These are phyloP conservation scores for Dioscorea cayenensis DNA, from an alignment of 116 monocot species.

Conservation along the genomic window DNA sequence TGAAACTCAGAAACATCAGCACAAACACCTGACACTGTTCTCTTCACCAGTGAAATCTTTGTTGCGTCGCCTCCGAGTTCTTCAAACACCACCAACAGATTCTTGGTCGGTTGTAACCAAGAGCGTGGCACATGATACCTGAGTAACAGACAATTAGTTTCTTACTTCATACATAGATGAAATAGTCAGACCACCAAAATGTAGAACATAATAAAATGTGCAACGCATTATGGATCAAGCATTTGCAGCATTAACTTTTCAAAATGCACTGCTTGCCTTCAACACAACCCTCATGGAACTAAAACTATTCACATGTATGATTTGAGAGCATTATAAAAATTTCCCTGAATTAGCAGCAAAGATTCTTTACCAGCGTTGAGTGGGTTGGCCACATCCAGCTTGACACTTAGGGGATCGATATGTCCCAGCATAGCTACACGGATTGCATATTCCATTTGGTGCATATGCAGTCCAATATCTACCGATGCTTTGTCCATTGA, in stretches of 20 bases:
- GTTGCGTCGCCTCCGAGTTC: conserved; percentile 87
- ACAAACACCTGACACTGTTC: conserved; percentile 75
- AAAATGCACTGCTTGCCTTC: too few species aligned
- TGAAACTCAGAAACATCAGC: conserved; percentile 87
- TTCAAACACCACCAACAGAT: conserved; percentile 88
- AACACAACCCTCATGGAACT: too few species aligned
- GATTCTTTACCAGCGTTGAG: conserved; percentile 79
- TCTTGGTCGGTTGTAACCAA: conserved; percentile 75
- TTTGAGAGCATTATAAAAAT: background rate
- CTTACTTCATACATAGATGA: background rate
- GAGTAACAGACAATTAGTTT: conserved; percentile 8
- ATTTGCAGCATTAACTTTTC: too few species aligned
- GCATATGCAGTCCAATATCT: conserved; percentile 88
- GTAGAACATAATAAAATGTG: too few species aligned
- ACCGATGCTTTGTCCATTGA: conserved; percentile 89
- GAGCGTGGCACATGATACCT: conserved; percentile 98
- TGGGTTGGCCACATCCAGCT: conserved; percentile 84
- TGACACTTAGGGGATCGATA: conserved; percentile 79
- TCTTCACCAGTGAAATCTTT: conserved; percentile 69
- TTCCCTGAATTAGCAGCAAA: background rate
- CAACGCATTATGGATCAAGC: too few species aligned
- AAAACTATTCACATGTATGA: background rate
- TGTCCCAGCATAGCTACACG: conserved; percentile 74
- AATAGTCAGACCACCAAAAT: background rate
- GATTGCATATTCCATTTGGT: conserved; percentile 57